Evolutionary conservation across 1,284 basidiomycete genomes (phyloP), one percentile per base, ranked within the genome.

Genomic region (Sporisorium scitamineum): DNA sequence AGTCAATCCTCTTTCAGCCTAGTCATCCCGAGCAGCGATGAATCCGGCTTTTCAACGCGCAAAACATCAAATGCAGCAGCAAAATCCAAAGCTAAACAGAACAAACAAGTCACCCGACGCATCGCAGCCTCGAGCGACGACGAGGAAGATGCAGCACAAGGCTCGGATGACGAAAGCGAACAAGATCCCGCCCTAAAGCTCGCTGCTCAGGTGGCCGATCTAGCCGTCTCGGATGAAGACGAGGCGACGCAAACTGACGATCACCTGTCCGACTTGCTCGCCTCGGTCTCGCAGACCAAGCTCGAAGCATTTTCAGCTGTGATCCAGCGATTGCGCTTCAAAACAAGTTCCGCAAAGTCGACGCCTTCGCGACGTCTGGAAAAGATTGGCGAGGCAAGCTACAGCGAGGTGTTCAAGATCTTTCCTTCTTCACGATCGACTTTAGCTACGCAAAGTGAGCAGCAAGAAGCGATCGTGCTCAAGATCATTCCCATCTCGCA

Each of bases 351-450:
- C 0, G 41, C 54, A 8, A 61, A 54, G 6, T 8, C 18, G 20
- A 32, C 29, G 5, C 18, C 54, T 20, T 18, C 52, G n/a, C 51
- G 53, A 4, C 57, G 63, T 5, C 37, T 78, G 5, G 72, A 87
- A 71, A 99, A 99, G 87, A 91, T 97, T 58, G 96, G 95, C 50
- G 96, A 99, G 87, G 96, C 96, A 13, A 94, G 93, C 53, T 99
- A 93, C 86, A 97, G 94, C 0, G 96, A 99, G 84, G 97, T 99
- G n/a, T 99, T 94, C 86, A 91, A 68, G 29, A 53, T 77, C 22
- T 63, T 41, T 31, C 14, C 50, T 2, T 29, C 54, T 11, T 39
- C 48, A 13, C 27, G 22, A 10, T 34, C 48, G 7, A 26, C 26
- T 10, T 27, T 50, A 9, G 24, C 39, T 20, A 22, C 16, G 2